Evolutionary conservation across 192 early-diverging fungal species (phyloP).

Genomic region (Obelidium mucronatum): DNA sequence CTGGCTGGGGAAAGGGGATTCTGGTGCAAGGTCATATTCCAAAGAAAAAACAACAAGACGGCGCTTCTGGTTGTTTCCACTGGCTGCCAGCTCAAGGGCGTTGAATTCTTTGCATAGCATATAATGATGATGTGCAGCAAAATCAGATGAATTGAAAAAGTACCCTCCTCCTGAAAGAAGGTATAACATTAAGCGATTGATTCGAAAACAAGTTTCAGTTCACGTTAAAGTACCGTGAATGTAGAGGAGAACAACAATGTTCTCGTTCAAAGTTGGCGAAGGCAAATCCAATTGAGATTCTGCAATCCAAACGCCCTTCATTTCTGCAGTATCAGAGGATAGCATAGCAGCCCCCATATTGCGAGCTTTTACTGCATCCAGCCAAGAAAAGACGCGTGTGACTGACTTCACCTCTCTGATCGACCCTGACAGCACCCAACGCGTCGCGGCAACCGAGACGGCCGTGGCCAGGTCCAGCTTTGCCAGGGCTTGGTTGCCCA

Average conservation of each 20-base stretch:
- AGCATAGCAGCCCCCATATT: background rate
- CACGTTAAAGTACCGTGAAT: background rate
- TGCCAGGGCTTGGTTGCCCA: too few species aligned
- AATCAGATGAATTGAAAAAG: background rate
- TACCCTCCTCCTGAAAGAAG: conserved; percentile 2
- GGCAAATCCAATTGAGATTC: background rate
- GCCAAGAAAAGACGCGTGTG: background rate
- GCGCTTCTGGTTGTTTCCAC: background rate
- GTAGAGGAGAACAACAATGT: background rate
- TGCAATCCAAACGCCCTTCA: conserved; percentile 1
- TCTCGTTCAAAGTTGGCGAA: background rate
- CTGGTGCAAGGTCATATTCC: conserved; percentile 41
- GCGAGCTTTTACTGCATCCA: background rate
- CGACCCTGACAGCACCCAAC: background rate
- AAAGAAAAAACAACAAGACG: conserved; percentile 34
- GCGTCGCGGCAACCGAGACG: background rate
- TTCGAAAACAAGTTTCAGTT: background rate
- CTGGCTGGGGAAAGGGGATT: conserved; percentile 17
- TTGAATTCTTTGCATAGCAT: background rate
- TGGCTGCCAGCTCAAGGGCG: background rate
- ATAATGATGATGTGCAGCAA: background rate
- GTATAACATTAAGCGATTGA: background rate
- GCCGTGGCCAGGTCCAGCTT: background rate
- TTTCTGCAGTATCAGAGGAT: background rate
- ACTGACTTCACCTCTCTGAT: background rate